Conservation (phyloP, 352 stramenopile genomes). For the Elongisporangium undulatum region DNA sequence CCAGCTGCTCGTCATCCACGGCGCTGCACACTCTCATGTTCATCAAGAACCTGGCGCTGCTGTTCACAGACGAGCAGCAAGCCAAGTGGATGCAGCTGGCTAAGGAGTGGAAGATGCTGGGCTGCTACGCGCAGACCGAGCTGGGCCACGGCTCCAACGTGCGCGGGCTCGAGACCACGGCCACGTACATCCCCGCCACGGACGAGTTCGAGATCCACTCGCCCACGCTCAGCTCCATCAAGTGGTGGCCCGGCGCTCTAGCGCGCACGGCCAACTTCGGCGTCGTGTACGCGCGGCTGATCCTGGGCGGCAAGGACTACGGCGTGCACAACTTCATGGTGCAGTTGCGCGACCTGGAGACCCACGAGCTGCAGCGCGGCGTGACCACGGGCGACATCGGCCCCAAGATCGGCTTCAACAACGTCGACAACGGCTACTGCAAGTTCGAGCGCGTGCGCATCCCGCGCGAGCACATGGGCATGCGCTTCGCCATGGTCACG, state of each 20-base stretch:
- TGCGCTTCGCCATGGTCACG: conserved; percentile 52
- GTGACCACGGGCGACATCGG: conserved; percentile 64
- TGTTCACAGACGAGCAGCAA: conserved; percentile 73
- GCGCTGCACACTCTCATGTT: conserved; percentile 75
- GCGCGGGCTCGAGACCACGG: conserved; percentile 92
- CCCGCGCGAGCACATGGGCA: conserved; percentile 64
- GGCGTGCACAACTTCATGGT: conserved; percentile 98
- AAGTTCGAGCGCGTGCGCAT: conserved; percentile 55
- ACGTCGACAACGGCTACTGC: conserved; percentile 67
- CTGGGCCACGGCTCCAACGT: conserved; percentile 88
- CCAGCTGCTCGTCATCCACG: conserved; percentile 46
- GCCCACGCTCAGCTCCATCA: conserved; percentile 92
- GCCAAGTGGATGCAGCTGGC: conserved; percentile 60
- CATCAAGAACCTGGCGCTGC: conserved; percentile 50
- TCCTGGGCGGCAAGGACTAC: conserved; percentile 76
- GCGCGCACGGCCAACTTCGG: conserved; percentile 93
- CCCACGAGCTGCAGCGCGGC: conserved; percentile 39
- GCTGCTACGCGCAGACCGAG: conserved; percentile 88
- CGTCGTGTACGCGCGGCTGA: conserved; percentile 83
- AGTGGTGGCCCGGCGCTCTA: conserved; percentile 96
- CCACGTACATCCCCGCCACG: conserved; percentile 86
- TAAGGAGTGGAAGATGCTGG: conserved; percentile 68
- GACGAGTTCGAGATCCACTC: conserved; percentile 95
- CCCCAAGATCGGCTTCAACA: conserved; percentile 71
- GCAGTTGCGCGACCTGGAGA: conserved; percentile 89